Base-by-base conservation (phyloP, 1,139 yeast genomes). In the Candida frijolesensis region DNA sequence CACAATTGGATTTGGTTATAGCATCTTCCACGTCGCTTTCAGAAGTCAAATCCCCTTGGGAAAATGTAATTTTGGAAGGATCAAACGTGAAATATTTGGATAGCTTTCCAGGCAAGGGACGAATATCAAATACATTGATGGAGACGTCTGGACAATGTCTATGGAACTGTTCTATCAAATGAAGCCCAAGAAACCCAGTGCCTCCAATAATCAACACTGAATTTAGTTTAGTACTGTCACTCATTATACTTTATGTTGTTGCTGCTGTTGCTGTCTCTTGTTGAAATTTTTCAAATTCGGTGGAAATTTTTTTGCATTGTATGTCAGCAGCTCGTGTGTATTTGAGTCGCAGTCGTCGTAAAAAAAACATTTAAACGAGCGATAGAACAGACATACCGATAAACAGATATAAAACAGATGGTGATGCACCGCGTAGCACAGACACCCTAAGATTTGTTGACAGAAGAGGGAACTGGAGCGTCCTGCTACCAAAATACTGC, bases 161-260 rank as follows among this genome's bases (percentile, higher is more conserved):
- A 72, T 83, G 80, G 68, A 91, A 92, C 66, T 90, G 96, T 60
- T 92, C 92, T 46, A 94, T 83, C 57, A 95, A 75, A 61, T 94
- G 98, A 45, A 90, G 83, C 2, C 99, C 99, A 33, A 95, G 79
- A 61, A 95, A 95, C 0, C 99, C 99, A 3, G 97, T 77, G 3
- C 99, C 99, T 45, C 99, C 99, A 35, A 94, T 83, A 33, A 94
- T 76, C 38, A 94, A 80, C 3, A 92, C 96, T 9, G 59, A 55
- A 6, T 54, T 53, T 44, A 55, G 50, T 16, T 47, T 32, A n/a
- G 8, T 22, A 16, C n/a, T 22, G 30, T 33, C 41, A 27, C 29
- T 44, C 46, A 44, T 44, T 27, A 16, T 25, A 9, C 29, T 42
- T 42, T 14, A 15, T 5, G 38, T 34, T 34, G 38, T 19, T 34